Base-by-base conservation (phyloP, 768 basidiomycete species). In the Lactarius sanguifluus region DNA sequence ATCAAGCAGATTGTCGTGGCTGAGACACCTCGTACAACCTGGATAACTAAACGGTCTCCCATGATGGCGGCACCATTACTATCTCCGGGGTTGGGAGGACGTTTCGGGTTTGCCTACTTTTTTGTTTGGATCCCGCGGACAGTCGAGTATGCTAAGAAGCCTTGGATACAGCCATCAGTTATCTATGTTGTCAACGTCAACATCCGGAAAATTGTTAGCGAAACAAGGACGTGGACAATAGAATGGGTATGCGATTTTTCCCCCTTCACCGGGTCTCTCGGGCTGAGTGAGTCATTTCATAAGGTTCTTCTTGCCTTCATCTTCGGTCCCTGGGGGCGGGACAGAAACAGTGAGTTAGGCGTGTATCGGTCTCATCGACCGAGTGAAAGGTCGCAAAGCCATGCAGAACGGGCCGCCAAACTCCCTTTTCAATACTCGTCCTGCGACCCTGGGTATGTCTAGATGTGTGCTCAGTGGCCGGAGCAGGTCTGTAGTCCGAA, bases 201-300 rank as follows among this genome's bases (percentile, higher is more conserved):
- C 41, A 16, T 61, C 15, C 56, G 65, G 60, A 23, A 66, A 40
- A 52, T 36, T 55, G 55, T 59, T 3, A 32, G 15, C 50, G 8
- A 47, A 43, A 65, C 36, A 47, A 47, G 32, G 64, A 65, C 25
- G 25, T 52, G 7, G 60, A 66, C 60, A 54, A 61, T 12, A 57
- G 41, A 32, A 56, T 40, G 16, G 36, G 55, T 66, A 45, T 18
- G 50, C 1, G 2, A 16, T 2, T 18, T 52, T n/a, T 1, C 25
- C 30, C 13, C 60, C 20, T 15, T 45, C 45, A 23, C 28, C 54
- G 6, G 52, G n/a, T 10, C 34, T 38, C 15, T 3, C 10, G 16
- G 15, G 23, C 50, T 62, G 34, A 38, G 16, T 28, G 2, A 3
- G n/a, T n/a, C 7, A 36, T 5, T 34, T n/a, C 38, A 23, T 5